Evolutionary conservation across 768 basidiomycete species (phyloP).

Genomic region (Dentipellis fragilis): DNA sequence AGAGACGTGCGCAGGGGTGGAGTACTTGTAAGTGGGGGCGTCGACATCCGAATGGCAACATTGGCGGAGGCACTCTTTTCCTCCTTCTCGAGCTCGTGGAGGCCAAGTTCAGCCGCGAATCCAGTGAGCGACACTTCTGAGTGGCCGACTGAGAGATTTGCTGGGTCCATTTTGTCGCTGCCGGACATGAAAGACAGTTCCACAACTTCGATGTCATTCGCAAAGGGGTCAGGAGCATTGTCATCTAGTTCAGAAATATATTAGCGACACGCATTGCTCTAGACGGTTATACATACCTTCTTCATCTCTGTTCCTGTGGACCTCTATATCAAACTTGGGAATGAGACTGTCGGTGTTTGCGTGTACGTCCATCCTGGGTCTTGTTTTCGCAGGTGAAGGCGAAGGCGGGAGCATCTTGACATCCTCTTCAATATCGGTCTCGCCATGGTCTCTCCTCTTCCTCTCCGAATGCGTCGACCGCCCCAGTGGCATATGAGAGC

Average conservation of each 20-base stretch:
- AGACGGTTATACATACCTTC: constrained; percentile 3
- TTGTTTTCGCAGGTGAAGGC: constrained; percentile 32
- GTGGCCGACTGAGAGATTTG: constrained; percentile 21
- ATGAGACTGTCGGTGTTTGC: constrained; percentile 22
- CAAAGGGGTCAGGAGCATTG: constrained; percentile 20
- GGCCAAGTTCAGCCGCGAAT: constrained; percentile 14
- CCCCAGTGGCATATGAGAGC: constrained; percentile 24
- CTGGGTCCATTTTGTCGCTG: constrained; percentile 2
- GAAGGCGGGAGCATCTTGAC: constrained; percentile 38
- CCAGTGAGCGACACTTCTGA: constrained; percentile 27
- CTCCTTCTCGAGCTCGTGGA: neutral
- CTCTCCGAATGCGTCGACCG: constrained; percentile 31
- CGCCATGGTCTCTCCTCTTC: constrained; percentile 11
- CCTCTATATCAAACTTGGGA: constrained; percentile 23
- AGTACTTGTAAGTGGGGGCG: neutral
- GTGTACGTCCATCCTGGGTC: constrained; percentile 1
- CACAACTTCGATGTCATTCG: constrained; percentile 21
- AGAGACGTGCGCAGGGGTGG: neutral
- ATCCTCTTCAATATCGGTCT: constrained; percentile 27
- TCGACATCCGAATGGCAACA: neutral
- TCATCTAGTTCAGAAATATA: constrained; percentile 13
- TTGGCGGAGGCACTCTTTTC: neutral
- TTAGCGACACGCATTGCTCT: neutral
- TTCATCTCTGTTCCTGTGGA: constrained; percentile 4
- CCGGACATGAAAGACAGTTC: constrained; percentile 19